Evolutionary conservation across 148 eudicot genomes (phyloP).

Genomic region (Silene latifolia): DNA sequence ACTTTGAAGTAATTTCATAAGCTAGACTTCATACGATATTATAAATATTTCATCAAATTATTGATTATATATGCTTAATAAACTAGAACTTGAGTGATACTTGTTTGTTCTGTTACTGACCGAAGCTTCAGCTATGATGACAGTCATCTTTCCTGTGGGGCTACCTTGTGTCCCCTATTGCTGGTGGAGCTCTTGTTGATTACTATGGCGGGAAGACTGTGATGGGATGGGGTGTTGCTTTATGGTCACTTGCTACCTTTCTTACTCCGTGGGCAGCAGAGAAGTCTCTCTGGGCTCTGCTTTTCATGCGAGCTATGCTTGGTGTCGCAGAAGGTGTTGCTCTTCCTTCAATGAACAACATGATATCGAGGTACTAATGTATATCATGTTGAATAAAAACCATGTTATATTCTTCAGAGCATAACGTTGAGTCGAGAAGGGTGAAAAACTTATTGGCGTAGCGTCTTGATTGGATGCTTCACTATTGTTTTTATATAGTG

Average conservation of each 20-base stretch:
- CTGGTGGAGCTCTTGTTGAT: slow-evolving; percentile 90
- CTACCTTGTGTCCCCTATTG: slow-evolving; percentile 83
- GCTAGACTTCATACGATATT: neutral
- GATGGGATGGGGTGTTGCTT: slow-evolving; percentile 88
- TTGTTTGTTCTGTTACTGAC: slow-evolving; percentile 32
- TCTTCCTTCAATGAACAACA: slow-evolving; percentile 94
- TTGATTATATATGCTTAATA: neutral
- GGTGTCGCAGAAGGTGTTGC: slow-evolving; percentile 97
- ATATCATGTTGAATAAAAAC: neutral
- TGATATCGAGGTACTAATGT: slow-evolving; percentile 62
- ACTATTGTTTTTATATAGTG: neutral
- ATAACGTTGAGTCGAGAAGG: neutral
- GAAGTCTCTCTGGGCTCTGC: slow-evolving; percentile 61
- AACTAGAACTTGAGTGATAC: neutral
- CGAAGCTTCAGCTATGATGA: slow-evolving; percentile 35
- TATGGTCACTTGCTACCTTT: slow-evolving; percentile 88
- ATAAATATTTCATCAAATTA: neutral
- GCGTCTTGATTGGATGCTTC: neutral
- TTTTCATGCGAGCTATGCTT: slow-evolving; percentile 65
- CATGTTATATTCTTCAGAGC: neutral
- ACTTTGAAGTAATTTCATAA: neutral
- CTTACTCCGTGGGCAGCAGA: slow-evolving; percentile 97
- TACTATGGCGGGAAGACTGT: slow-evolving; percentile 80
- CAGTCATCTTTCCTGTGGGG: slow-evolving; percentile 99
- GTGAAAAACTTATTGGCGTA: neutral